phyloP scores from a whole-genome alignment of 73 alveolate species.

The Tetrahymena malaccensis region DNA sequence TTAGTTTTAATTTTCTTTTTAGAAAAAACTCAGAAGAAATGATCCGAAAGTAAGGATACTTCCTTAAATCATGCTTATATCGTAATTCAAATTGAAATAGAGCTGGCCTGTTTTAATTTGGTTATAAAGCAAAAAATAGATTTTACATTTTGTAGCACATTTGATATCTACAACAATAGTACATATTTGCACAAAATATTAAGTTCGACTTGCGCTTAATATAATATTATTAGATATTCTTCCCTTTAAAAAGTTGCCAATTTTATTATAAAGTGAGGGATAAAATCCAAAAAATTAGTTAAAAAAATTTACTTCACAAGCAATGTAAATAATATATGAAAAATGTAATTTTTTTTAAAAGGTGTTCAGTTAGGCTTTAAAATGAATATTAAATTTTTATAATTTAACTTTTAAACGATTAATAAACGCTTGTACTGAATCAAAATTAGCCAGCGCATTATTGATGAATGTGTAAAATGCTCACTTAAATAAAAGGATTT shows the following conservation, averaged over 20 bases:
- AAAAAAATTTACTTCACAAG: background rate
- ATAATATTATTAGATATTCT: background rate
- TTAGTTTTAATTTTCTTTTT: background rate
- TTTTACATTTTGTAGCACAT: background rate
- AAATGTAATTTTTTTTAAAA: too few relatives aligned
- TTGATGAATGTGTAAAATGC: too few relatives aligned
- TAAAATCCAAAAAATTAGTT: too few relatives aligned
- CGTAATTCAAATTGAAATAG: background rate
- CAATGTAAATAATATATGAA: background rate
- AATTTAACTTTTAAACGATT: background rate
- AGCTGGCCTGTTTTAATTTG: background rate
- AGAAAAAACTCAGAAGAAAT: background rate
- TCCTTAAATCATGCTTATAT: background rate
- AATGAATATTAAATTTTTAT: too few relatives aligned
- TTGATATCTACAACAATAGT: too few relatives aligned
- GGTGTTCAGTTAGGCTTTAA: background rate
- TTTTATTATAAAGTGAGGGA: too few relatives aligned
- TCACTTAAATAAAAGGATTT: background rate
- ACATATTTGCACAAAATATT: too few relatives aligned
- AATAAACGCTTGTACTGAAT: background rate
- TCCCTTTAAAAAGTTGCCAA: background rate
- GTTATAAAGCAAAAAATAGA: too few relatives aligned
- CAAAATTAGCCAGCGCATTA: background rate
- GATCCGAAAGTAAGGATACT: background rate
- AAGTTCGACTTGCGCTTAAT: background rate